These are phyloP conservation scores for Acer saccharum DNA, from an alignment of 345 rosid species.

Conservation along the genomic window DNA sequence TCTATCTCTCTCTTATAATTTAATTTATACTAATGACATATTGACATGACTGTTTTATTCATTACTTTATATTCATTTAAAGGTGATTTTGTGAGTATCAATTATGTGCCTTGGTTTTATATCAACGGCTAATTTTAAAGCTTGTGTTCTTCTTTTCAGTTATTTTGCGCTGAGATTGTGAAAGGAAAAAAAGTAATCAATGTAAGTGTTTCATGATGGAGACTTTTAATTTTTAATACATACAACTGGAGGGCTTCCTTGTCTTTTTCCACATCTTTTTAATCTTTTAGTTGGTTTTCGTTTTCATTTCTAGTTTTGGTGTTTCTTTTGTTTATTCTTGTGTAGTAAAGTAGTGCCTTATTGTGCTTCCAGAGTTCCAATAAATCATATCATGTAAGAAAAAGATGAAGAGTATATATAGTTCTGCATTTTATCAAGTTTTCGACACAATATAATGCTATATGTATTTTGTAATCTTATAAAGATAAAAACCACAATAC, in stretches of 20 bases:
- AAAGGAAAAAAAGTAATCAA: background rate
- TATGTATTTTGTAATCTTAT: background rate
- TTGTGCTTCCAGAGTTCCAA: background rate
- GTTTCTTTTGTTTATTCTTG: background rate
- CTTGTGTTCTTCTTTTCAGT: background rate
- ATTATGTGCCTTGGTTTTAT: background rate
- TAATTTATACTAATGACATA: background rate
- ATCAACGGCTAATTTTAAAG: background rate
- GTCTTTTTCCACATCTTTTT: background rate
- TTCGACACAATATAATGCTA: background rate
- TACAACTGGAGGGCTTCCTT: background rate
- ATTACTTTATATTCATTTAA: background rate
- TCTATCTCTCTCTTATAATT: background rate
- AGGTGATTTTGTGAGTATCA: background rate
- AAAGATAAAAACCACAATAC: background rate
- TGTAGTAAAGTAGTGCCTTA: background rate
- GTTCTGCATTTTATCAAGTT: background rate
- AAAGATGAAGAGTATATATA: background rate
- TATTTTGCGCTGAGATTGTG: background rate
- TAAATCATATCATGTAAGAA: background rate
- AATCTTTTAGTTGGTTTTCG: background rate
- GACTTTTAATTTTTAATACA: background rate
- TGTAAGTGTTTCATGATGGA: background rate
- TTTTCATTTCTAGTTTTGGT: background rate
- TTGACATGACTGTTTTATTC: background rate